Conservation (phyloP, 345 rosid genomes). For the Stellera chamaejasme region DNA sequence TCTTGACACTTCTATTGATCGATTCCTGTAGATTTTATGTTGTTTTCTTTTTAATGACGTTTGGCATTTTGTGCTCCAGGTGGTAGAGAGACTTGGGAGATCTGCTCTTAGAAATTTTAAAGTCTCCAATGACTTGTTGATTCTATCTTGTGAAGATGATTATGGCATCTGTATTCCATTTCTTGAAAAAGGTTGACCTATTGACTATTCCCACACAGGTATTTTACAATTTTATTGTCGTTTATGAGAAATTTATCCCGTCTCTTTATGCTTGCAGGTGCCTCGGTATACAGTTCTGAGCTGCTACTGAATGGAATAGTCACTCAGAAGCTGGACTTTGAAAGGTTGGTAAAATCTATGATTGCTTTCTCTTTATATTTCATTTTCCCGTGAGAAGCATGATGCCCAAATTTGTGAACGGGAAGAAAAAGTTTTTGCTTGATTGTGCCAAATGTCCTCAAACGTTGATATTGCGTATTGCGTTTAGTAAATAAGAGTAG, state of each 20-base stretch:
- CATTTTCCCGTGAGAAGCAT: neutral
- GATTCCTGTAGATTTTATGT: neutral
- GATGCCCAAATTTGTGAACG: neutral
- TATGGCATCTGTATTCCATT: slow-evolving; percentile 44
- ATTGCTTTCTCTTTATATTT: neutral
- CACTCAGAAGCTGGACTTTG: slow-evolving; percentile 76
- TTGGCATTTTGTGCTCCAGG: slow-evolving; percentile 35
- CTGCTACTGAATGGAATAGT: slow-evolving; percentile 81
- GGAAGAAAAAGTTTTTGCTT: neutral
- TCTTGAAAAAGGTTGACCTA: slow-evolving; percentile 61
- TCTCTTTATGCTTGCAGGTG: slow-evolving; percentile 36
- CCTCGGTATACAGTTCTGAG: slow-evolving; percentile 76
- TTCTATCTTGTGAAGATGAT: slow-evolving; percentile 85
- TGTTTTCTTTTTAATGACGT: neutral
- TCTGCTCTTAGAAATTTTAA: slow-evolving; percentile 51
- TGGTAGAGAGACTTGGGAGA: slow-evolving; percentile 69
- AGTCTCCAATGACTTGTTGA: slow-evolving; percentile 46
- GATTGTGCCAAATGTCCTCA: neutral
- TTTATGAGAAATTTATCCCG: neutral
- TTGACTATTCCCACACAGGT: neutral
- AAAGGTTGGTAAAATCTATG: slow-evolving; percentile 41
- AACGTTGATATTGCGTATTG: neutral
- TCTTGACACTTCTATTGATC: too few relatives aligned
- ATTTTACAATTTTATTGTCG: neutral
- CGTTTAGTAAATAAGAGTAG: too few relatives aligned